Base-by-base conservation (phyloP, 2,329 filamentous ascomycete species). In the Tolypocladium pustulatum region DNA sequence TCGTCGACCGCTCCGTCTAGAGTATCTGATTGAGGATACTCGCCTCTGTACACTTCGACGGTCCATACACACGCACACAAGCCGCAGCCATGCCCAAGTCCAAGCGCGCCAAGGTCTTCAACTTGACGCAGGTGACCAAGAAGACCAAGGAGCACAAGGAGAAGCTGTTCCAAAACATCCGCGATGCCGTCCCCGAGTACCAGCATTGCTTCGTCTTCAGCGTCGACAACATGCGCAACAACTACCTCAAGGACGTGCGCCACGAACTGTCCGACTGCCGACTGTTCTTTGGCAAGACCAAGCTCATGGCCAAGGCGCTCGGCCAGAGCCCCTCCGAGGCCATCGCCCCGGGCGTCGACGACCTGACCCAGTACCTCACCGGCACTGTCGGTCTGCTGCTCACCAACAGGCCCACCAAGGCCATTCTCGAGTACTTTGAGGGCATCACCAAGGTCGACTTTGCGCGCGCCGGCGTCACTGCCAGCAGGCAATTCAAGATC, bases 281-380 rank as follows among this genome's bases (percentile, higher is more conserved):
- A 67, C 80, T 99, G 72, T 97, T 97, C 85, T 97, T 97, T 76
- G 94, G 93, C 77, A 99, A 97, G 80, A 97, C 93, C 61, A 97
- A 97, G 78, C 92, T 99, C 74, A 97, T 97, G 91, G 87, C 90
- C 67, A 93, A 94, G 76, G 92, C 94, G 59, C 88, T 99, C 32
- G 94, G 94, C 70, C 83, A 83, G 64, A 86, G 81, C 57, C 81
- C 86, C 65, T 88, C 89, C 69, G 88, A 90, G 68, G 90, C 92
- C 76, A 83, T 89, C 75, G 89, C 90, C 65, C 84, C 89, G 52
- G 90, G 90, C 71, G 84, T 94, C 68, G 80, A 90, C 71, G 76
- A 78, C 62, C 84, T 97, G 60, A 77, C 82, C 25, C 78, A 78
- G 53, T 83, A 90, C 78, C 80, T 97, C 56, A 76, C 81, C 65